A percentile compares a stretch with the other conserved stretches of the same genome.
These are phyloP conservation scores for Citrus hindsii DNA, from an alignment of 345 rosid genomes.

Conservation along the genomic window DNA sequence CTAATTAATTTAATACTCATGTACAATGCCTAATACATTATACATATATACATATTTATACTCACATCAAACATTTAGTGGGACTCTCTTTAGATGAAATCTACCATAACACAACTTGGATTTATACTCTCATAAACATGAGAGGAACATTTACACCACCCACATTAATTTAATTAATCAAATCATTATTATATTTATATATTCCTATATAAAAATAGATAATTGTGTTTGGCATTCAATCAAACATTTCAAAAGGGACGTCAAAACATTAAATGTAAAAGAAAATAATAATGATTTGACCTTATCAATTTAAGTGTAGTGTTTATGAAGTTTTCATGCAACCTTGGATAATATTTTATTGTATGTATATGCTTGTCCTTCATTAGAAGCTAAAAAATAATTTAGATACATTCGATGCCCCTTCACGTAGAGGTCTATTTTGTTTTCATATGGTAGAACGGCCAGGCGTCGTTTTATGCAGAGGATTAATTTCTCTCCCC, in stretches of 20 bases:
- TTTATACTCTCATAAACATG: too few relatives aligned
- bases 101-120: fast-evolving
- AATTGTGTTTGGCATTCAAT: too few relatives aligned
- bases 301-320: background rate
- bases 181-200: too few relatives aligned
- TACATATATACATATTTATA: too few relatives aligned
- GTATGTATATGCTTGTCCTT: background rate
- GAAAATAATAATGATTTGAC: background rate
- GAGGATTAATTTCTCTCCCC: background rate
- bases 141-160: too few relatives aligned
- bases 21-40: too few relatives aligned
- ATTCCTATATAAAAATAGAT: too few relatives aligned
- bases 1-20: too few relatives aligned
- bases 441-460: background rate
- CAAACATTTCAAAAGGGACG: background rate
- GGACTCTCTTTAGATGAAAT: too few relatives aligned
- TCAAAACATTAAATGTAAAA: background rate
- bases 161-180: too few relatives aligned
- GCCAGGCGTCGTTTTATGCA: background rate
- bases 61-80: fast-evolving
- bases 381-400: background rate
- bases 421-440: background rate
- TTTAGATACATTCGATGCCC: background rate
- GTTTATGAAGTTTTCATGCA: background rate
- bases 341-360: background rate